Evolutionary conservation across 176 grass and related monocot genomes (phyloP), one percentile per base, ranked within the genome.

Genomic region (Triticum urartu): DNA sequence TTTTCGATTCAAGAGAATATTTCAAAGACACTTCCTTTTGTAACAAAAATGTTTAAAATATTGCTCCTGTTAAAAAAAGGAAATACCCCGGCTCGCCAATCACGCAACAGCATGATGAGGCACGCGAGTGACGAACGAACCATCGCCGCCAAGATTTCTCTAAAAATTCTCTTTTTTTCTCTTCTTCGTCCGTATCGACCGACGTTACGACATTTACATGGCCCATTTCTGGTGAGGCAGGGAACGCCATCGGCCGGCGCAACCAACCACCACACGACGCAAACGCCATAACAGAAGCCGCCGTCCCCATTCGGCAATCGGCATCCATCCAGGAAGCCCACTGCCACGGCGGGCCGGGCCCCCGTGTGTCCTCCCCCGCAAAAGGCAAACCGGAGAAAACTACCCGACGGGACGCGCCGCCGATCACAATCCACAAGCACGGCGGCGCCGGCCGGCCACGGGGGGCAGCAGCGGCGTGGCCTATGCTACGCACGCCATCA

Each of bases 211-310:
- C 17, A 52, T 58, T 5, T 35, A 22, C 28, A 35, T 39, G 35
- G 18, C 18, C 67, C 40, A 64, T 72, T 86, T 86, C 3, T 65
- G 18, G 79, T 79, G 26, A 83, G 56, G 84, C 89, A 54, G 21
- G 56, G 35, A 12, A 79, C 14, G 25, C 50, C 63, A 81, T 68
- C 79, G 59, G 45, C 45, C 88, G 34, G 61, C 88, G 56, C 20
- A 59, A 59, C 77, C 26, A 76, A 47, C 88, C 30, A 67, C 45
- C 82, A 7, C 52, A 63, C 80, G 56, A 88, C 87, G 86, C 50
- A 28, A 48, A 10, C 83, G 50, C 34, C 79, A 18, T 24, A 48
- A 81, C 61, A 17, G 77, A 89, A 43, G 15, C 40, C 10, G 32
- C 20, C 78, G 78, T 21, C 59, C 35, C 32, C 2, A 47, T 81